Evolutionary conservation across 1,284 basidiomycete genomes (phyloP).

Genomic region (Ustilago crameri): DNA sequence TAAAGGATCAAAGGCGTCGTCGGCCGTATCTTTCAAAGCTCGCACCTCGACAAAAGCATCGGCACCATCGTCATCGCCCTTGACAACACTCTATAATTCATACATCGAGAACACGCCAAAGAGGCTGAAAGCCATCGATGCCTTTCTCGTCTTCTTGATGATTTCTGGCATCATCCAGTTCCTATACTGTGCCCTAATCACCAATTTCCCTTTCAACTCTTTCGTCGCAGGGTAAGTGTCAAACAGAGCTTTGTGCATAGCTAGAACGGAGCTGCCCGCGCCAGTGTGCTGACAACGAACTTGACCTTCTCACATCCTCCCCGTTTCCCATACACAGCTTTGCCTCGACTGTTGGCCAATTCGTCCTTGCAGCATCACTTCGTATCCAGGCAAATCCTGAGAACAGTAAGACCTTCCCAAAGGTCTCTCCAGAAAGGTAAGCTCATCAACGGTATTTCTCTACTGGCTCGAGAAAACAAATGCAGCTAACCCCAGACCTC

Average conservation of each 20-base stretch:
- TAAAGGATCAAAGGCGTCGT: slow-evolving; percentile 26
- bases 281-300: not conserved
- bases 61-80: slow-evolving; percentile 19
- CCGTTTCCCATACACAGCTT: slow-evolving; percentile 74
- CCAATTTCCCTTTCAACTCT: slow-evolving; percentile 95
- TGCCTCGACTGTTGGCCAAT: slow-evolving; percentile 91
- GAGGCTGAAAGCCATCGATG: slow-evolving; percentile 91
- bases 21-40: slow-evolving; percentile 12
- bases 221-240: slow-evolving; percentile 88
- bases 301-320: not conserved
- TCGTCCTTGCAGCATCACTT: slow-evolving; percentile 90
- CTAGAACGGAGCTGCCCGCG: not conserved
- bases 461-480: not conserved
- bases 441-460: slow-evolving; percentile 29
- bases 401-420: slow-evolving; percentile 72
- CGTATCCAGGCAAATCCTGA: slow-evolving; percentile 90
- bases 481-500: not conserved
- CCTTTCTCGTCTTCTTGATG: slow-evolving; percentile 91
- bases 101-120: slow-evolving; percentile 82
- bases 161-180: slow-evolving; percentile 91
- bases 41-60: slow-evolving; percentile 22
- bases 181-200: slow-evolving; percentile 87
- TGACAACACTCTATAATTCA: slow-evolving; percentile 75
- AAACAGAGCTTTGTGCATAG: not conserved
- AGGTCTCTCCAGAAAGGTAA: slow-evolving; percentile 91